Evolutionary conservation across 306 rosid species (phyloP).

Genomic region (Casuarina glauca): DNA sequence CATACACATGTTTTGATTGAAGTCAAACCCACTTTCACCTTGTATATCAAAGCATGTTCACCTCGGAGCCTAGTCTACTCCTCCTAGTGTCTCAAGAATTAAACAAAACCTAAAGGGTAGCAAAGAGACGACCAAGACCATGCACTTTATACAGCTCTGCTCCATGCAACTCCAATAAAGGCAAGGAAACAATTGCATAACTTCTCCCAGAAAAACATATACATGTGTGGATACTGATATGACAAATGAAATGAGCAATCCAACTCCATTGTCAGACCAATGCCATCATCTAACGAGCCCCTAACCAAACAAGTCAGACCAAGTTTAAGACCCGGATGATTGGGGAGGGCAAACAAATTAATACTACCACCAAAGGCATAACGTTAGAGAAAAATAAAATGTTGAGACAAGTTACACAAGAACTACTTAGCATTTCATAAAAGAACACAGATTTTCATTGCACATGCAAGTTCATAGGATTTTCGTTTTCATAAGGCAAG

Average conservation of each 20-base stretch:
- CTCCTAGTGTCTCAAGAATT: neutral
- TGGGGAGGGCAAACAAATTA: neutral
- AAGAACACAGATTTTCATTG: neutral
- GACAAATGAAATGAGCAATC: neutral
- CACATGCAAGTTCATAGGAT: neutral
- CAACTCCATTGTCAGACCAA: slow-evolving; percentile 2
- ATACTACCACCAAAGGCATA: neutral
- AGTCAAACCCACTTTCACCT: neutral
- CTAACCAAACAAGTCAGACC: neutral
- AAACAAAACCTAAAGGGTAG: neutral
- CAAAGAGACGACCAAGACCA: neutral
- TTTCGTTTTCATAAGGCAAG: neutral
- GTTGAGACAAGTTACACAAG: neutral
- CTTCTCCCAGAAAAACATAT: neutral
- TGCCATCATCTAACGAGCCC: neutral
- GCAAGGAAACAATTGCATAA: neutral
- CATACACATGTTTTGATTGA: neutral
- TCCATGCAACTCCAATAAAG: neutral
- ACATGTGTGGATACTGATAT: neutral
- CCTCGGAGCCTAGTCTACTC: neutral
- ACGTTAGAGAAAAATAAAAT: neutral
- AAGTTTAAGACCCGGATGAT: neutral
- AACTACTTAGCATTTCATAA: neutral
- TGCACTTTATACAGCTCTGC: neutral
- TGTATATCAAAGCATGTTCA: neutral